A percentile compares a stretch with the other conserved stretches of the same genome.
phyloP scores from a whole-genome alignment of 371 early-diverging fungal species.

The Actinomucor elegans region DNA sequence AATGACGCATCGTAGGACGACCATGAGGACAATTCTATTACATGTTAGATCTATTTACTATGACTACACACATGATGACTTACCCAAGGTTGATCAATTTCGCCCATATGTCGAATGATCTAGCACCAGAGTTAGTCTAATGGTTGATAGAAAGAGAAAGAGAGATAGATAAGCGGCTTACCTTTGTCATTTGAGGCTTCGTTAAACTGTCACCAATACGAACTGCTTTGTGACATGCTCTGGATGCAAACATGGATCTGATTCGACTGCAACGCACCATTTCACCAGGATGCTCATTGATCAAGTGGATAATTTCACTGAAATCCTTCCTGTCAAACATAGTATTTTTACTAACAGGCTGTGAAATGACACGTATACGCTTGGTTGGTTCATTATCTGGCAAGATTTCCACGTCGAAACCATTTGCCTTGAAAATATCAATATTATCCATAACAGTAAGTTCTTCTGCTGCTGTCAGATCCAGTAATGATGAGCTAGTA shows the following conservation, averaged over 20 bases:
- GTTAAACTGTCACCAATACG: conserved; percentile 83
- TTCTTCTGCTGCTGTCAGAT: conserved; percentile 82
- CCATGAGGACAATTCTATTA: conserved; percentile 97
- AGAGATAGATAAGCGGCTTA: conserved; percentile 5
- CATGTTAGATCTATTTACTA: no score
- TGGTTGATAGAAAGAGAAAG: background rate
- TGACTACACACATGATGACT: background rate
- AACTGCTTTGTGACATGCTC: conserved; percentile 75
- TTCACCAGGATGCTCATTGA: conserved; percentile 45
- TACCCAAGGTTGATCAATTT: conserved; percentile 89
- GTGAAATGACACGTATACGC: conserved; percentile 63
- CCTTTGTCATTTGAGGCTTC: conserved; percentile 65
- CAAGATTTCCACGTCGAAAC: conserved; percentile 73
- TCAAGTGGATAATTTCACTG: conserved; percentile 66
- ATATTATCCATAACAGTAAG: conserved; percentile 74
- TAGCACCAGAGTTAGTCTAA: background rate
- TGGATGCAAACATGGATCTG: conserved; percentile 71
- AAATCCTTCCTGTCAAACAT: conserved; percentile 68
- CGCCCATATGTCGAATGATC: conserved; percentile 77
- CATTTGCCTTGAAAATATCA: conserved; percentile 73
- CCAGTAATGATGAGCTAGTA: conserved; percentile 42
- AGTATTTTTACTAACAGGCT: conserved; percentile 64
- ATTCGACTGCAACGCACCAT: conserved; percentile 66
- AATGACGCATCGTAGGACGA: conserved; percentile 92
- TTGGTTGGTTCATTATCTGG: conserved; percentile 57